A percentile compares a stretch with the other conserved stretches of the same genome.
phyloP scores from a whole-genome alignment of 208 protist species.

The Hexamita inflata region DNA sequence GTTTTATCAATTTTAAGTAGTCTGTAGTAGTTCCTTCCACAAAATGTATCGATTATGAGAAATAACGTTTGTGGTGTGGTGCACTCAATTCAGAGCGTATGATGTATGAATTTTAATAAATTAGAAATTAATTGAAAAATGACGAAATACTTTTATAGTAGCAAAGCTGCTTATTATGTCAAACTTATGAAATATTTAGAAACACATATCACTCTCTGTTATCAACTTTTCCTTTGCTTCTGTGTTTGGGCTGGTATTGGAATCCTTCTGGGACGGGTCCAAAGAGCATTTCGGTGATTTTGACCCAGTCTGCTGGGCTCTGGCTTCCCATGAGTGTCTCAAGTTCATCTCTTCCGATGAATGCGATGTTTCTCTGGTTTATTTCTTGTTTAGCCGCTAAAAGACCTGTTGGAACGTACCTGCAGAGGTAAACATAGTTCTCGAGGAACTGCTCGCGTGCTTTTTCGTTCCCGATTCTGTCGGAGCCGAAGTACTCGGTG shows the following conservation, averaged over 20 bases:
- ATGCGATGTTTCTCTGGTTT: constrained; percentile 27
- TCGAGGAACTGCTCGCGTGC: constrained; percentile 41
- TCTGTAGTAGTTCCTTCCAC: too few species aligned
- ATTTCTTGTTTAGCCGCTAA: constrained; percentile 27
- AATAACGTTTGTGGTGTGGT: too few species aligned
- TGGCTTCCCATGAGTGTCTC: constrained; percentile 37
- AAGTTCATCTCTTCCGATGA: constrained; percentile 37
- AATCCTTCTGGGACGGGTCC: constrained; percentile 36
- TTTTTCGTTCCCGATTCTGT: constrained; percentile 20
- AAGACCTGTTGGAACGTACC: constrained; percentile 40
- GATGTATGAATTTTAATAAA: too few species aligned
- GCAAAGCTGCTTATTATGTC: too few species aligned
- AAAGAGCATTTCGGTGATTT: constrained; percentile 38
- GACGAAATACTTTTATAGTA: too few species aligned
- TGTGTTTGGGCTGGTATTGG: constrained; percentile 39
- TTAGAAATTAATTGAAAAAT: too few species aligned
- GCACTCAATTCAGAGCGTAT: too few species aligned
- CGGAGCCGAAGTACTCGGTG: constrained; percentile 37
- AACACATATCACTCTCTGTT: too few species aligned
- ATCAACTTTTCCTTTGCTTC: constrained; percentile 28
- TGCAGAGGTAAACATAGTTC: constrained; percentile 34
- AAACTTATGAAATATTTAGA: too few species aligned
- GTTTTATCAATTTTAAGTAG: too few species aligned
- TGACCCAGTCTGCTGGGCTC: constrained; percentile 38
- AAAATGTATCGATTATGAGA: too few species aligned